Percentiles rank a stretch among this genome's conserved stretches.
These are phyloP conservation scores for Mortierella sp. DNA, from an alignment of 371 early-diverging fungal genomes.

Conservation along the genomic window DNA sequence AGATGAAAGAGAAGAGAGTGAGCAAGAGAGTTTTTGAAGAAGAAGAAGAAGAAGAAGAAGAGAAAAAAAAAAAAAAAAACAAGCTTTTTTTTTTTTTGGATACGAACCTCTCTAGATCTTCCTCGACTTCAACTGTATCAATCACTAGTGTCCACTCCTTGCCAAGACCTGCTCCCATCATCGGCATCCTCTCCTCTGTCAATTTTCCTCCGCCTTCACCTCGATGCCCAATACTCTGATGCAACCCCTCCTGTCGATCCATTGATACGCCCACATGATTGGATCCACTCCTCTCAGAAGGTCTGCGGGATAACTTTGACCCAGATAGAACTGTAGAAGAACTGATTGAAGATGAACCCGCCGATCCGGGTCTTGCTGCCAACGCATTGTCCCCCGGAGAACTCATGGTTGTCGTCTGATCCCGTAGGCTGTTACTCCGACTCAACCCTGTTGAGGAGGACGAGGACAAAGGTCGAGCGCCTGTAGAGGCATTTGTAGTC, in stretches of 20 bases:
- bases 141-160: slow-evolving; percentile 46
- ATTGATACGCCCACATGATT: neutral
- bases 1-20: neutral
- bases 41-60: neutral
- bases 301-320: slow-evolving; percentile 3
- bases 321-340: slow-evolving; percentile 6
- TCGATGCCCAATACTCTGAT: neutral
- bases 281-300: slow-evolving; percentile 8
- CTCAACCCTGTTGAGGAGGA: no score
- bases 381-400: no score
- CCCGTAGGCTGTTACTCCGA: no score
- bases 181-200: neutral
- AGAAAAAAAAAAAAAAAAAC: neutral
- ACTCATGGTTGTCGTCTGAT: no score
- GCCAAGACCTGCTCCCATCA: no score
- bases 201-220: neutral
- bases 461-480: no score
- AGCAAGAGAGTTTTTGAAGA: no score
- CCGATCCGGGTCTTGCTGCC: neutral
- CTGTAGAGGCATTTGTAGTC: no score
- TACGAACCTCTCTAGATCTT: slow-evolving; percentile 22
- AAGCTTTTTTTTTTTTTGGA: neutral
- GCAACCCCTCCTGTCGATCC: neutral
- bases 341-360: slow-evolving; percentile 13
- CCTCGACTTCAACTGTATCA: slow-evolving; percentile 30